A percentile compares a stretch with the other conserved stretches of the same genome.
phyloP scores from a whole-genome alignment of 106 monocot genomes.

The Dactylorhiza incarnata region DNA sequence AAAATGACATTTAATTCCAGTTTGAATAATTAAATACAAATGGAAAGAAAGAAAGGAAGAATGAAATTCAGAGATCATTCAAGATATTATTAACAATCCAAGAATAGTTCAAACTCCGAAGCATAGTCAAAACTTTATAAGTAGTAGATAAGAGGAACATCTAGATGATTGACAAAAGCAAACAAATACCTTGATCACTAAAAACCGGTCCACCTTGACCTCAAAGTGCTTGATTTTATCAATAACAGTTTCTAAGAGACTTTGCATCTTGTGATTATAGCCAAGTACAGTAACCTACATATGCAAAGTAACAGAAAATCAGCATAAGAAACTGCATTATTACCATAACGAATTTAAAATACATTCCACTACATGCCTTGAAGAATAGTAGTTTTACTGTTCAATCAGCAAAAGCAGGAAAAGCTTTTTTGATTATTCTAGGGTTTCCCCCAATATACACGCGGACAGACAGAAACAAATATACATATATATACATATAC shows the following conservation, averaged over 20 bases:
- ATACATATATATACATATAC: no score
- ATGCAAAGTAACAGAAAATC: background rate
- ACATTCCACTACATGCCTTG: no score
- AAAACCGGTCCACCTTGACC: conserved; percentile 71
- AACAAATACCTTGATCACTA: conserved; percentile 77
- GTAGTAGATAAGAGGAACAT: background rate
- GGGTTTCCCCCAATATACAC: no score
- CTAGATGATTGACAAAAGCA: background rate
- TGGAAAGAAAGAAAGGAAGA: background rate
- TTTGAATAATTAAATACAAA: background rate
- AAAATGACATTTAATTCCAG: background rate
- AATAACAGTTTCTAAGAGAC: conserved; percentile 67
- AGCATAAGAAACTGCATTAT: background rate
- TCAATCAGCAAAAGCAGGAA: no score
- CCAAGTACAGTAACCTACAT: conserved; percentile 57
- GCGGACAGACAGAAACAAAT: no score
- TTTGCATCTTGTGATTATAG: conserved; percentile 88
- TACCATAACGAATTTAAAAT: no score
- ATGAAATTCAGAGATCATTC: background rate
- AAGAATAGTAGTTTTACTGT: no score
- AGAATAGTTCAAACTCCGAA: background rate
- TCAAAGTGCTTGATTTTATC: conserved; percentile 64
- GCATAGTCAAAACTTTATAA: background rate
- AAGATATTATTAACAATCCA: background rate
- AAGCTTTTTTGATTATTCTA: no score